Evolutionary conservation across 2,329 filamentous ascomycete genomes (phyloP).

Genomic region (Beauveria asiatica): DNA sequence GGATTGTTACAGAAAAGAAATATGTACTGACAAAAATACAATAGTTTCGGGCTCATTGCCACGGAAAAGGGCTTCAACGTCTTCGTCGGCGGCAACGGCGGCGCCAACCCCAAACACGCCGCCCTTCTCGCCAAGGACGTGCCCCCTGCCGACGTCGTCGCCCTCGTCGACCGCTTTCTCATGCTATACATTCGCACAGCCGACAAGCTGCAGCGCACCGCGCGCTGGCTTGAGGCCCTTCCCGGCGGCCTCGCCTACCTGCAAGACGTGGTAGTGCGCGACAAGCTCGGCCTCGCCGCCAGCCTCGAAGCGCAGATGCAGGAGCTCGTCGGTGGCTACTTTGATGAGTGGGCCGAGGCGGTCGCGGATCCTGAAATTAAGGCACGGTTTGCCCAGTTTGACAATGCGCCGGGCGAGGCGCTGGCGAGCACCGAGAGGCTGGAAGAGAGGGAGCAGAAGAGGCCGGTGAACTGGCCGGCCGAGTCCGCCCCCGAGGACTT

Average conservation of each 20-base stretch:
- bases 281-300: slow-evolving; percentile 77
- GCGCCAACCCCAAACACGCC: slow-evolving; percentile 73
- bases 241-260: slow-evolving; percentile 81
- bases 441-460: slow-evolving; percentile 60
- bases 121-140: slow-evolving; percentile 84
- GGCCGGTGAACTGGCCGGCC: slow-evolving; percentile 71
- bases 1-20: no score
- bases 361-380: slow-evolving; percentile 59
- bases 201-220: slow-evolving; percentile 82
- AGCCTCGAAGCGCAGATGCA: slow-evolving; percentile 84
- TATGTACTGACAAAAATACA: background rate
- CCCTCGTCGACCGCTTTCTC: slow-evolving; percentile 79
- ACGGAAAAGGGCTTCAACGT: slow-evolving; percentile 92
- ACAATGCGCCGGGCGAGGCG: slow-evolving; percentile 71
- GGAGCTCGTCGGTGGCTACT: slow-evolving; percentile 72
- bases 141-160: slow-evolving; percentile 69
- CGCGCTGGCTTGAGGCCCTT: slow-evolving; percentile 76
- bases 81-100: slow-evolving; percentile 83
- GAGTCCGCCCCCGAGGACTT: slow-evolving; percentile 62
- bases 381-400: slow-evolving; percentile 71
- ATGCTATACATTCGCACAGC: slow-evolving; percentile 93
- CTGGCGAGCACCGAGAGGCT: slow-evolving; percentile 62
- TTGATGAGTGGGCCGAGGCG: slow-evolving; percentile 87
- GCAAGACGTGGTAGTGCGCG: slow-evolving; percentile 71
- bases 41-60: slow-evolving; percentile 77